phyloP scores from a whole-genome alignment of 2,329 filamentous ascomycete genomes.

The Penicillium glabrum region DNA sequence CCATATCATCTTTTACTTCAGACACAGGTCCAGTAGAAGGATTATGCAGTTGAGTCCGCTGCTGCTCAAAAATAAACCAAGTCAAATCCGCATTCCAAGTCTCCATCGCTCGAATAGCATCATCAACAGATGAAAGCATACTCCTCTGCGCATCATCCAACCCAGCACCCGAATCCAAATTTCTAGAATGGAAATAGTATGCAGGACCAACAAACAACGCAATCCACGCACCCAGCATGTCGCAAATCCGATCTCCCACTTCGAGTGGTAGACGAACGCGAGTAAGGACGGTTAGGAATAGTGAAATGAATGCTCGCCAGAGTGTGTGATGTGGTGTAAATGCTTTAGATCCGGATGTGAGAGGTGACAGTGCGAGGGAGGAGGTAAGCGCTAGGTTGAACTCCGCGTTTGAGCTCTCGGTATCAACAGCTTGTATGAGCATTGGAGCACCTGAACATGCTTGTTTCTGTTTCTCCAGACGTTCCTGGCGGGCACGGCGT shows the following conservation, averaged over 20 bases:
- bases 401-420: background rate
- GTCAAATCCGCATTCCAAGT: constrained; percentile 43
- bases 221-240: constrained; percentile 39
- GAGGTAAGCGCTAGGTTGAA: constrained; percentile 5
- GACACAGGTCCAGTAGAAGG: background rate
- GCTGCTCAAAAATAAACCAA: constrained; percentile 40
- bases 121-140: constrained; percentile 24
- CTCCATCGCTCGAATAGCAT: constrained; percentile 40
- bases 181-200: constrained; percentile 29
- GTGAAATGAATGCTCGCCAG: constrained; percentile 37
- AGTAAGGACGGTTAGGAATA: constrained; percentile 42
- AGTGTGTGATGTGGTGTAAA: constrained; percentile 42
- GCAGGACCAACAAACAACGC: constrained; percentile 33
- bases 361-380: constrained; percentile 22
- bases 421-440: background rate
- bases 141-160: constrained; percentile 1
- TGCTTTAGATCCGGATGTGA: constrained; percentile 22
- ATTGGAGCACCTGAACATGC: background rate
- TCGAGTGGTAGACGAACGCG: constrained; percentile 41
- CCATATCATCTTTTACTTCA: background rate
- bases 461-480: background rate
- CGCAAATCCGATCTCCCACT: constrained; percentile 43
- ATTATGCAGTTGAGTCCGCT: constrained; percentile 9
- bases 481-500: constrained; percentile 28
- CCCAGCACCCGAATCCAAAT: background rate